Base-by-base conservation (phyloP, 257 asterid genomes). In the Przewalskia tangutica region DNA sequence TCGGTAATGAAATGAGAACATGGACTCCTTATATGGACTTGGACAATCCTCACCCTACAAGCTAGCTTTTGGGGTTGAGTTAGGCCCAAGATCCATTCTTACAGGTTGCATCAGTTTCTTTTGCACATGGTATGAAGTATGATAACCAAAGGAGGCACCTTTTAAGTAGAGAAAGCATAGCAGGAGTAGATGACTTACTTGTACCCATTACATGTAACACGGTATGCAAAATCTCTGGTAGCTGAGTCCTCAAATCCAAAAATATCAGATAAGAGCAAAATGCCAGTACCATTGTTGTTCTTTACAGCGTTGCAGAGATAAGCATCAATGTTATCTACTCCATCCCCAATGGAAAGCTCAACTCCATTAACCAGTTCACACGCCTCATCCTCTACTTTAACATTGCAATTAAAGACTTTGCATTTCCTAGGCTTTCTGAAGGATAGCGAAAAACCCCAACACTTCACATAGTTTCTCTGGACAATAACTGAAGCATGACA, bases 171-270 rank as follows among this genome's bases (percentile, higher is more conserved):
- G 44, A 46, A 40, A 42, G 68, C 16, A 58, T 58, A 18, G 2
- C 48, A 34, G 23, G 58, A 75, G 42, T 6, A 53, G 46, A 60
- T 34, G 62, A 68, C 92, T 84, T 91, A 91, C 97, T 92, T 94
- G 92, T 92, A 91, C 68, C 98, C 97, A 68, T 88, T 92, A 86
- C 98, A 94, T 80, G 98, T 95, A 59, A 92, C 84, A 8, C 97
- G 93, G 80, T 92, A 92, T 20, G 97, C 97, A 16, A 92, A 94
- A 84, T 94, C 97, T 80, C 88, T 88, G 67, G 94, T 94, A 86
- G 93, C 84, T 1, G 95, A 89, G 82, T 92, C 97, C 79, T 90
- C 91, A 80, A 89, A 91, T 44, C 98, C 97, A 59, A 90, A 91
- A 51, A 92, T 83, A 76, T 94, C 98, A 18, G 98, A 92, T 85